These are phyloP conservation scores for Sporothrix humicola DNA, from an alignment of 2,329 filamentous ascomycete species.

Conservation along the genomic window DNA sequence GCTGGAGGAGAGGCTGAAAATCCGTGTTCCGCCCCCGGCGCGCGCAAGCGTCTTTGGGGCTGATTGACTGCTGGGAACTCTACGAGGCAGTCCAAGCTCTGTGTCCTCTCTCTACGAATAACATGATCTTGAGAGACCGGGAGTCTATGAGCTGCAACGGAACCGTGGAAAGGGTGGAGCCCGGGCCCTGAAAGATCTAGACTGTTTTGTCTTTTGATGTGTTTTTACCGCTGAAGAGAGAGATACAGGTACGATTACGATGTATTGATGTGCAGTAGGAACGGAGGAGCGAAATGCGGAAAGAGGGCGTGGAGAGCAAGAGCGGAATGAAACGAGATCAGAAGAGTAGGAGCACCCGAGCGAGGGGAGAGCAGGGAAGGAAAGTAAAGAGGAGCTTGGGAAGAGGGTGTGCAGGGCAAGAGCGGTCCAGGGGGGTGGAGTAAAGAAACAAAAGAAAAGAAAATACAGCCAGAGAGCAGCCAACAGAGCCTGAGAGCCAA, in stretches of 20 bases:
- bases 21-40: not conserved
- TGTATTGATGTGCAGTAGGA: not conserved
- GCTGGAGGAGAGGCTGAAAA: constrained; percentile 21
- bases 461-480: no score
- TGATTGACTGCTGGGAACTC: not conserved
- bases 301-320: not conserved
- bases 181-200: constrained; percentile 13
- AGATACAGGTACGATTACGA: not conserved
- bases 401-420: not conserved
- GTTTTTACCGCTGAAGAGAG: not conserved
- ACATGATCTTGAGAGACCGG: no score
- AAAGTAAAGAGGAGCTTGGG: not conserved
- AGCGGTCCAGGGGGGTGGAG: not conserved
- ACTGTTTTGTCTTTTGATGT: constrained; percentile 8
- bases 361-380: no score
- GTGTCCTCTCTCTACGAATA: not conserved
- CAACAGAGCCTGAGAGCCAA: not conserved
- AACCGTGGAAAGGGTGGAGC: constrained; percentile 9
- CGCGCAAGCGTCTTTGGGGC: constrained; percentile 9
- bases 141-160: not conserved
- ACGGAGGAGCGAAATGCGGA: not conserved
- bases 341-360: constrained; percentile 1
- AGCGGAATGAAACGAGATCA: constrained; percentile 23
- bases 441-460: not conserved
- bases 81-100: not conserved